These are phyloP conservation scores for Tulasnella sp. DNA, from an alignment of 768 basidiomycete species.

Conservation along the genomic window DNA sequence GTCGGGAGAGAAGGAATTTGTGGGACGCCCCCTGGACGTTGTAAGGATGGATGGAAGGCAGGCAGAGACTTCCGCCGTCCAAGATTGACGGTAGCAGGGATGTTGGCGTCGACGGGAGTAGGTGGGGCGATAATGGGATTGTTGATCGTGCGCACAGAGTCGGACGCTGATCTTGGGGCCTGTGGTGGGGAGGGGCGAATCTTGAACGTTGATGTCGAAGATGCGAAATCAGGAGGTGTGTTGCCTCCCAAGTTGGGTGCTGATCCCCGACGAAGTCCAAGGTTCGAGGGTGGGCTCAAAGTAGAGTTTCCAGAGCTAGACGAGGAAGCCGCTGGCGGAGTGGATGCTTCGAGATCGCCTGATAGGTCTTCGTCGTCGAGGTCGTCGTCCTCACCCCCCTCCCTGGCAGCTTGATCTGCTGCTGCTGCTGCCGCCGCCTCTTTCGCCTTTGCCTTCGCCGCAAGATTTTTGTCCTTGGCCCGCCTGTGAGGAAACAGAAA, in stretches of 20 bases:
- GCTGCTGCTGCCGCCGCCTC: conserved; percentile 16
- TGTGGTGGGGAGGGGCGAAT: background rate
- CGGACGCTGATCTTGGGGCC: background rate
- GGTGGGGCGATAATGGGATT: background rate
- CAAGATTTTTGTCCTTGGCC: conserved; percentile 79
- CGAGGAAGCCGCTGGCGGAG: conserved; percentile 15
- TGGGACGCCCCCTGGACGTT: background rate
- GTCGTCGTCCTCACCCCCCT: conserved; percentile 8
- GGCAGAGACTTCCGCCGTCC: conserved; percentile 32
- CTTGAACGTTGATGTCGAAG: conserved; percentile 12
- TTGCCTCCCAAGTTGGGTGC: conserved; percentile 23
- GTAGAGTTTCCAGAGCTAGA: conserved; percentile 17
- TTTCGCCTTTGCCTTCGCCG: conserved; percentile 49
- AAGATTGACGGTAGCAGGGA: background rate
- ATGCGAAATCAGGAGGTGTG: conserved; percentile 15
- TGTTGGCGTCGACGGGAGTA: background rate
- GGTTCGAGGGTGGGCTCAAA: conserved; percentile 22
- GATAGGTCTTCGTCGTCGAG: conserved; percentile 8
- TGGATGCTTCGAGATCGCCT: conserved; percentile 18
- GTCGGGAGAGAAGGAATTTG: conserved; percentile 23
- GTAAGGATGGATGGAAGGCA: conserved; percentile 28
- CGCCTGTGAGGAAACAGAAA: conserved; percentile 52
- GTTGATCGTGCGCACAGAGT: background rate
- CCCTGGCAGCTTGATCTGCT: conserved; percentile 14
- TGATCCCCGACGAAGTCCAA: conserved; percentile 35